Conservation (phyloP, 768 basidiomycete genomes). For the Grammothele lineata region DNA sequence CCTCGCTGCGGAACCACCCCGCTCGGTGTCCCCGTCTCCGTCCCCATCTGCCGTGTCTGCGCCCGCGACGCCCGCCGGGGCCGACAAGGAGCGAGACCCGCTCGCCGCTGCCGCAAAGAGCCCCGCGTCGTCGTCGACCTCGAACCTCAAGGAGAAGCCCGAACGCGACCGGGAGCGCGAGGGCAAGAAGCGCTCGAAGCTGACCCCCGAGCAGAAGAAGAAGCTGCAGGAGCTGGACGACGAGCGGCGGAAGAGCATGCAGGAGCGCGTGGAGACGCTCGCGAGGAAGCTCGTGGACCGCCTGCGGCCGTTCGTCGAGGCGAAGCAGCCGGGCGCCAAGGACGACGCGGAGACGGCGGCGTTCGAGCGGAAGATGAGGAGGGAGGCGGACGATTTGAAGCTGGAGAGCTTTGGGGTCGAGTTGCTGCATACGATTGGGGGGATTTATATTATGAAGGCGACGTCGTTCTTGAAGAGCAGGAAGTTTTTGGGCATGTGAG, state of each 20-base stretch:
- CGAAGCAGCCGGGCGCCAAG: constrained; percentile 73
- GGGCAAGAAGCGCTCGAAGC: constrained; percentile 42
- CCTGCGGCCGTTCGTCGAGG: constrained; percentile 87
- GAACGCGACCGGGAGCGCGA: constrained; percentile 20
- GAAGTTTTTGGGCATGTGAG: constrained; percentile 87
- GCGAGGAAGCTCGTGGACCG: constrained; percentile 80
- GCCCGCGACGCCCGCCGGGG: background rate
- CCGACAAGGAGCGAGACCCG: constrained; percentile 4
- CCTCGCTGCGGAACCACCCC: constrained; percentile 3
- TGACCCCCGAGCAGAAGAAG: constrained; percentile 80
- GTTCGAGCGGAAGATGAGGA: constrained; percentile 72
- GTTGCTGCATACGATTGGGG: constrained; percentile 87
- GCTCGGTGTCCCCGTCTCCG: constrained; percentile 4
- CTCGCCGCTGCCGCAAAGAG: constrained; percentile 6
- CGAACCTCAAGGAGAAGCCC: constrained; percentile 19
- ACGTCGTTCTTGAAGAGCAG: constrained; percentile 87
- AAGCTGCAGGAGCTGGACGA: constrained; percentile 80
- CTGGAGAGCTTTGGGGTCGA: constrained; percentile 97
- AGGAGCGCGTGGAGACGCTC: constrained; percentile 69
- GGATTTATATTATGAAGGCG: constrained; percentile 91
- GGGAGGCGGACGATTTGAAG: constrained; percentile 93
- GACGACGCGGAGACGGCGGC: constrained; percentile 79
- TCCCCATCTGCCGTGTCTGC: too few species aligned
- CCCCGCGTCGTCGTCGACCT: constrained; percentile 21
- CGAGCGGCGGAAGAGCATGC: constrained; percentile 75